These are phyloP conservation scores for Pseudozyma thailandica DNA, from an alignment of 1,284 basidiomycete species.

Conservation along the genomic window DNA sequence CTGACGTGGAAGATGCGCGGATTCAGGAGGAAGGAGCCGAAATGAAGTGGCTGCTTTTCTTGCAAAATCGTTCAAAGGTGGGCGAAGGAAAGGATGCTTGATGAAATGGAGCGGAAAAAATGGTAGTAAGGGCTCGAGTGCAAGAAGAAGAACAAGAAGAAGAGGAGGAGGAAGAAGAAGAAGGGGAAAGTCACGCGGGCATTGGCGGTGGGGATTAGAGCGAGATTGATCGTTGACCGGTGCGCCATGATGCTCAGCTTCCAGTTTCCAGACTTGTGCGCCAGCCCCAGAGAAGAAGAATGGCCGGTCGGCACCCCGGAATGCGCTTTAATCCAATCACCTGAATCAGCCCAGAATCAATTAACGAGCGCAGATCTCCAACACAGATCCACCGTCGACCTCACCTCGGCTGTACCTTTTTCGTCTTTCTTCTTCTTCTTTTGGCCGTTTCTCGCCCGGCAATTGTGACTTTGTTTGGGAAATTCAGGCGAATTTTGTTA, in stretches of 20 bases:
- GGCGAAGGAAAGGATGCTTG: background rate
- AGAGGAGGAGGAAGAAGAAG: too few species aligned
- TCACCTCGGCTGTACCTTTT: conserved; percentile 27
- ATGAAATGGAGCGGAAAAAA: too few species aligned
- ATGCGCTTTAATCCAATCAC: too few species aligned
- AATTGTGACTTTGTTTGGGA: too few species aligned
- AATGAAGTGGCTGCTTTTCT: too few species aligned
- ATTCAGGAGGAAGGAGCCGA: too few species aligned
- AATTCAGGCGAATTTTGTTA: too few species aligned
- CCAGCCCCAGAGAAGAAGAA: background rate
- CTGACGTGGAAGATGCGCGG: too few species aligned
- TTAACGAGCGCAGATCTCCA: background rate
- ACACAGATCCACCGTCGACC: background rate
- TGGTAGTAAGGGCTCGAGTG: background rate
- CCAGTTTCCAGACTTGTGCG: background rate
- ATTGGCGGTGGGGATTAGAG: too few species aligned
- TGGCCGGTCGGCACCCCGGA: conserved; percentile 1
- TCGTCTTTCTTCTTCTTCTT: background rate
- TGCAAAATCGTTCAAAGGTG: too few species aligned
- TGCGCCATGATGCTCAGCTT: conserved; percentile 6
- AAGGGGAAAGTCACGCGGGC: too few species aligned
- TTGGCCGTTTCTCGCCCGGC: conserved; percentile 10
- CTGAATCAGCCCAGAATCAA: too few species aligned
- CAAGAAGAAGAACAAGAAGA: conserved; percentile 5
- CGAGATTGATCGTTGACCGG: conserved; percentile 26